Percentiles rank a stretch among this genome's conserved stretches.
Evolutionary conservation across 1,139 yeast species (phyloP).

Genomic region (Sugiyamaella xylanicola): DNA sequence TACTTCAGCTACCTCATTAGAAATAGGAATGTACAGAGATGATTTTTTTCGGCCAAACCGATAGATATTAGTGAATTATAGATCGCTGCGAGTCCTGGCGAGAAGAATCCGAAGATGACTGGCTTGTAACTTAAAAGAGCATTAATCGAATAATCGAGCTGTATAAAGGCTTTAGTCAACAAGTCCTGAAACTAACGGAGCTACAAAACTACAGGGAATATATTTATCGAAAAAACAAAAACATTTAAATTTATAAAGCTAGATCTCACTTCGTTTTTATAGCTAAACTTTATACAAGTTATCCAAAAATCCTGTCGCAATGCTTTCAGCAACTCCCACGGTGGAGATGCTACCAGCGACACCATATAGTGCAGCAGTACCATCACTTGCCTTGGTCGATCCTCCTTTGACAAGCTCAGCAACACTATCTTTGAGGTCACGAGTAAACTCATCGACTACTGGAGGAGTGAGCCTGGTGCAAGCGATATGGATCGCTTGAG

Average conservation of each 20-base stretch:
- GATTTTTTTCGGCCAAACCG: neutral
- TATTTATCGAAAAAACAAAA: neutral
- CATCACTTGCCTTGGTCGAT: conserved; percentile 41
- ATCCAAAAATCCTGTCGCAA: conserved; percentile 80
- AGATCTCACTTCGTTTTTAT: conserved; percentile 1
- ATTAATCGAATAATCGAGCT: neutral
- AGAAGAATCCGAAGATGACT: too few species aligned
- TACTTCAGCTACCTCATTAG: conserved; percentile 1
- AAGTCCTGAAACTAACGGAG: neutral
- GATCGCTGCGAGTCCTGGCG: conserved; percentile 14
- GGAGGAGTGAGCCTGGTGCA: conserved; percentile 71
- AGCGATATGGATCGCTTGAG: conserved; percentile 90
- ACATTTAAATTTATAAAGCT: neutral
- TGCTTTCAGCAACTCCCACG: conserved; percentile 77
- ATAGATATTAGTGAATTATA: too few species aligned
- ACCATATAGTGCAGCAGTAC: conserved; percentile 88
- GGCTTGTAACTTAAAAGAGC: too few species aligned
- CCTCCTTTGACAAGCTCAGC: conserved; percentile 45
- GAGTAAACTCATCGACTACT: conserved; percentile 62
- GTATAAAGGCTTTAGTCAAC: neutral
- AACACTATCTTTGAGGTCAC: conserved; percentile 56
- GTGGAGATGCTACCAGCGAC: conserved; percentile 91
- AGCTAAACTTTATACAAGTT: conserved; percentile 58
- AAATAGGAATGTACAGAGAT: conserved; percentile 8
- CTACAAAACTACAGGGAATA: too few species aligned